Conservation (phyloP, 768 basidiomycete genomes). For the Mycena latifolia region DNA sequence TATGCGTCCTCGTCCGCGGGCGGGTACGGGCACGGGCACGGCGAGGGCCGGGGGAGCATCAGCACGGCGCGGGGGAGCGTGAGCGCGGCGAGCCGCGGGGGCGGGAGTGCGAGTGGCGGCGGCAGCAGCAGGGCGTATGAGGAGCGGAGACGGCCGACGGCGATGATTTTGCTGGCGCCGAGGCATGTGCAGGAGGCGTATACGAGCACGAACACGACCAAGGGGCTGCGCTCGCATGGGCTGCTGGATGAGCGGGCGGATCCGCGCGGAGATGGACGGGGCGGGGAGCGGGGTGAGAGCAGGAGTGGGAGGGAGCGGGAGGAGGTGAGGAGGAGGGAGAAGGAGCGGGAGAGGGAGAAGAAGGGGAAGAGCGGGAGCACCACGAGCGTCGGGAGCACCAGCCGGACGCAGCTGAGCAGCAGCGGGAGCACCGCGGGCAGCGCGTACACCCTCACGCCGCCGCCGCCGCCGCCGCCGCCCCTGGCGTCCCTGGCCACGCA, state of each 20-base stretch:
- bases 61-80: constrained; percentile 32
- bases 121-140: constrained; percentile 37
- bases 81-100: constrained; percentile 15
- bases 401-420: constrained; percentile 32
- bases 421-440: constrained; percentile 41
- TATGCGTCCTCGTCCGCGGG: too few relatives aligned
- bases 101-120: constrained; percentile 36
- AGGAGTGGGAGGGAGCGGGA: constrained; percentile 29
- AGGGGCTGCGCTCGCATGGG: constrained; percentile 76
- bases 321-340: constrained; percentile 43
- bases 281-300: constrained; percentile 39
- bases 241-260: constrained; percentile 63
- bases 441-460: constrained; percentile 34
- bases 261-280: constrained; percentile 36
- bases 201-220: constrained; percentile 81
- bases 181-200: constrained; percentile 83
- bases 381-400: constrained; percentile 27
- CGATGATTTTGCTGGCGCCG: constrained; percentile 77
- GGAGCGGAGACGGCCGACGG: constrained; percentile 40
- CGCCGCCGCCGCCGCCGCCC: constrained; percentile 18
- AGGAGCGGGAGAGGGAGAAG: constrained; percentile 40
- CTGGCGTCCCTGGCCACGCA: constrained; percentile 10
- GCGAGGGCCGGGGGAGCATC: not conserved
- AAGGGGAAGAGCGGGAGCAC: constrained; percentile 36
- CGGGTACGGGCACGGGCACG: too few relatives aligned